A percentile compares a stretch with the other conserved stretches of the same genome.
phyloP scores from a whole-genome alignment of 164 flowering plant genomes.

The Magnolia sinica region DNA sequence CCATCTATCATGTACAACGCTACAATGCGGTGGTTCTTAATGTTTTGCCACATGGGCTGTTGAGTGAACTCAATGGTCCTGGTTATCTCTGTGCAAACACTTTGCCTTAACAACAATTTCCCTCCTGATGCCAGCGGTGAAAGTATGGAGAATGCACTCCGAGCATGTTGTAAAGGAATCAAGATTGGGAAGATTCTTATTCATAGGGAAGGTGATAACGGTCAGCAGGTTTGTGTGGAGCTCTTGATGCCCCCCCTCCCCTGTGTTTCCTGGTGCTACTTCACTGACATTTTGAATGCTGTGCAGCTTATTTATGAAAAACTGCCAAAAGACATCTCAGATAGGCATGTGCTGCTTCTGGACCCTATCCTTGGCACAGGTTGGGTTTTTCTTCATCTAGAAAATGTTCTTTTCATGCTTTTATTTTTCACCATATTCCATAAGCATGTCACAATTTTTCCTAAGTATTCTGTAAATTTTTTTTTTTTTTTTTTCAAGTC shows the following conservation, averaged over 20 bases:
- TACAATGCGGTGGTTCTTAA: not conserved
- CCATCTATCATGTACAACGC: not conserved
- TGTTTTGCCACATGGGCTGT: not conserved
- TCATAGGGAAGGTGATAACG: slow-evolving; percentile 95
- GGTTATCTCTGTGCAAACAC: not conserved
- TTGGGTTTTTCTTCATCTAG: slow-evolving; percentile 9
- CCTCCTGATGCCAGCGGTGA: slow-evolving; percentile 66
- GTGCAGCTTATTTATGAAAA: slow-evolving; percentile 89
- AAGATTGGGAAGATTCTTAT: slow-evolving; percentile 97
- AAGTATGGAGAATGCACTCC: slow-evolving; percentile 97
- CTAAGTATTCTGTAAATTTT: no score
- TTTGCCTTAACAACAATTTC: not conserved
- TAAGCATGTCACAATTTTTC: no score
- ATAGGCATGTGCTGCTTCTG: slow-evolving; percentile 94
- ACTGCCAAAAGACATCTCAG: slow-evolving; percentile 78
- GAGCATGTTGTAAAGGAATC: slow-evolving; percentile 98
- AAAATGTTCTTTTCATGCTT: slow-evolving; percentile 13
- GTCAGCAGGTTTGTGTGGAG: slow-evolving; percentile 67
- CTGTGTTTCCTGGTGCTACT: not conserved
- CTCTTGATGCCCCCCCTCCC: slow-evolving; percentile 5
- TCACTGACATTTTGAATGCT: slow-evolving; percentile 7
- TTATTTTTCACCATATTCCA: not conserved
- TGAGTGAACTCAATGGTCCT: slow-evolving; percentile 3
- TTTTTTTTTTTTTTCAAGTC: no score
- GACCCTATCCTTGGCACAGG: slow-evolving; percentile 98